A percentile compares a stretch with the other conserved stretches of the same genome.
These are phyloP conservation scores for Ceratocystis albifundus DNA, from an alignment of 2,329 filamentous ascomycete genomes.

Conservation along the genomic window DNA sequence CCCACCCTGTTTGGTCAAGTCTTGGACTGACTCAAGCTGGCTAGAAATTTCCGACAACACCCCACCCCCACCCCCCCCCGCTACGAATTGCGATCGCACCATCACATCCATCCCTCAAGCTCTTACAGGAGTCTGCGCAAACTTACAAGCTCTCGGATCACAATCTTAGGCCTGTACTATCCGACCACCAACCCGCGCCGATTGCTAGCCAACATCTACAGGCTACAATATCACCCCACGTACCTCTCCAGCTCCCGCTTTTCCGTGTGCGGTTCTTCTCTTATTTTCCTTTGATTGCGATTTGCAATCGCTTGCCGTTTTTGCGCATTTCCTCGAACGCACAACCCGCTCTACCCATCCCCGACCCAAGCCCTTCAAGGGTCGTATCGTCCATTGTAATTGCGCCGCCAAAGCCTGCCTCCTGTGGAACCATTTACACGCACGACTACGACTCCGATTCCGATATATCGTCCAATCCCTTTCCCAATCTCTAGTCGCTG, in stretches of 20 bases:
- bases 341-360: background rate
- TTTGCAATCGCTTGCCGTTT: background rate
- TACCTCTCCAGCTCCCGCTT: background rate
- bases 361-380: background rate
- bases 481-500: background rate
- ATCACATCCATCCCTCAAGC: background rate
- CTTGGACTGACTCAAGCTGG: background rate
- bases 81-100: background rate
- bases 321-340: background rate
- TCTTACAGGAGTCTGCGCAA: background rate
- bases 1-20: background rate
- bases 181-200: background rate
- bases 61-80: no score
- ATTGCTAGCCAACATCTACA: background rate
- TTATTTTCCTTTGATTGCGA: background rate
- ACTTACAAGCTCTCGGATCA: background rate
- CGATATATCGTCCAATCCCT: background rate
- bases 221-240: background rate
- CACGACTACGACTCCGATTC: background rate
- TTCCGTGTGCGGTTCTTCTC: background rate
- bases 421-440: background rate
- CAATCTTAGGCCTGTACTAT: background rate
- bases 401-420: slow-evolving; percentile 1
- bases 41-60: slow-evolving; percentile 1
- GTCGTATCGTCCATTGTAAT: background rate